Evolutionary conservation across 108 stramenopile genomes (phyloP).

Genomic region (Stephanodiscus triporus): DNA sequence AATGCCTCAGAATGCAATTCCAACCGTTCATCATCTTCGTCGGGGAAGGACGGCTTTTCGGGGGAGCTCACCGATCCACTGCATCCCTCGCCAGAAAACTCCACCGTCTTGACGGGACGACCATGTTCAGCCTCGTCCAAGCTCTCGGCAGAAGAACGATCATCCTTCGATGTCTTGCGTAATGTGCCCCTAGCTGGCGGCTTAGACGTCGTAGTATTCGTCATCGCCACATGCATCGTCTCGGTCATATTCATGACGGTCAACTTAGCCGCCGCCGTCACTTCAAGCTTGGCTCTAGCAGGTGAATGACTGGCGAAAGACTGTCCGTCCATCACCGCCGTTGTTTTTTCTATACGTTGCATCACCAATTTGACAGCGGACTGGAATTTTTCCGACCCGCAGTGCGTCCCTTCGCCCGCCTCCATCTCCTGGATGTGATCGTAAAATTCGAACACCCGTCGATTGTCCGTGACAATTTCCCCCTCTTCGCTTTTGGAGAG

Average conservation of each 20-base stretch:
- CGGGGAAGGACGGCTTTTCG: background rate
- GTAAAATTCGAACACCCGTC: slow-evolving; percentile 17
- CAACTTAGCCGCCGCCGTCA: background rate
- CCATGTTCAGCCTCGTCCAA: background rate
- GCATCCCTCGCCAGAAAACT: background rate
- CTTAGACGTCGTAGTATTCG: background rate
- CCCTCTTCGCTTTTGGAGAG: slow-evolving; percentile 1
- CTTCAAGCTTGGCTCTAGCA: background rate
- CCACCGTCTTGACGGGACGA: slow-evolving; percentile 17
- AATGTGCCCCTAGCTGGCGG: background rate
- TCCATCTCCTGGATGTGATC: slow-evolving; percentile 6
- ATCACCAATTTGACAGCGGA: slow-evolving; percentile 13
- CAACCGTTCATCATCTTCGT: background rate
- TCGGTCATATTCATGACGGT: background rate
- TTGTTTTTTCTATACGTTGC: slow-evolving; percentile 6
- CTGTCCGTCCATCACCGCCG: background rate
- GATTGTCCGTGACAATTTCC: slow-evolving; percentile 1
- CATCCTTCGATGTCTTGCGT: background rate
- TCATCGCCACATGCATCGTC: background rate
- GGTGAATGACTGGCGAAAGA: background rate
- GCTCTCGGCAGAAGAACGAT: background rate
- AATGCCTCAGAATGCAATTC: background rate
- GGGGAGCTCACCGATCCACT: slow-evolving; percentile 12
- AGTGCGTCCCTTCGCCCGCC: background rate
- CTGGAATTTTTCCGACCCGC: slow-evolving; percentile 20